Evolutionary conservation across 106 monocot species (phyloP).

Genomic region (Narthecium ossifragum): DNA sequence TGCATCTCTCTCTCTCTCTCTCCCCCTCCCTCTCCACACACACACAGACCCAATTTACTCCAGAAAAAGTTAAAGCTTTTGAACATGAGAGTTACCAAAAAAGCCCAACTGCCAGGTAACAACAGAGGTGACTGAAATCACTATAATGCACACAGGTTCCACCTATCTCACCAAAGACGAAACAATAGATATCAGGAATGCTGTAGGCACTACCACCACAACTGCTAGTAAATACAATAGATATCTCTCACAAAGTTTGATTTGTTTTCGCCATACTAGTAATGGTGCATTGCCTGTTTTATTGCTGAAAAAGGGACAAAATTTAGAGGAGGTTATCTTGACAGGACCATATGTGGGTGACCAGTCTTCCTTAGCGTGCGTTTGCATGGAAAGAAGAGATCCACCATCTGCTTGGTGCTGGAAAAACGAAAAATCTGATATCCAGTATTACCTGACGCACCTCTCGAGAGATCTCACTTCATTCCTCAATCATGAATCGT

Average conservation of each 20-base stretch:
- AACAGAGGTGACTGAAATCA: too few species aligned
- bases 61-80: constrained; percentile 23
- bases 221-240: too few species aligned
- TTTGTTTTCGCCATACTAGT: too few species aligned
- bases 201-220: too few species aligned
- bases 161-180: too few species aligned
- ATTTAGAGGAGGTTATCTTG: not conserved
- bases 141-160: too few species aligned
- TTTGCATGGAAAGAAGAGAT: constrained; percentile 60
- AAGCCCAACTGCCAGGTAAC: constrained; percentile 17
- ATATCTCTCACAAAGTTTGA: too few species aligned
- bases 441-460: constrained; percentile 4
- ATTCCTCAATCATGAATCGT: constrained; percentile 28
- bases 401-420: constrained; percentile 17
- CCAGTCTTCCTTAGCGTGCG: constrained; percentile 35
- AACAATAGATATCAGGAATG: too few species aligned
- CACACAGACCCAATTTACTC: constrained; percentile 13
- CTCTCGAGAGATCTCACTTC: constrained; percentile 38
- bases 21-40: constrained; percentile 7
- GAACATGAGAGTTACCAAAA: constrained; percentile 13
- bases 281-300: too few species aligned
- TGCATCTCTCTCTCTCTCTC: not conserved
- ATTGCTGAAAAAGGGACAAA: too few species aligned
- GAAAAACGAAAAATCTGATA: constrained; percentile 4
- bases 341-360: not conserved